phyloP scores from a whole-genome alignment of 306 rosid species.

The Quercus variabilis region DNA sequence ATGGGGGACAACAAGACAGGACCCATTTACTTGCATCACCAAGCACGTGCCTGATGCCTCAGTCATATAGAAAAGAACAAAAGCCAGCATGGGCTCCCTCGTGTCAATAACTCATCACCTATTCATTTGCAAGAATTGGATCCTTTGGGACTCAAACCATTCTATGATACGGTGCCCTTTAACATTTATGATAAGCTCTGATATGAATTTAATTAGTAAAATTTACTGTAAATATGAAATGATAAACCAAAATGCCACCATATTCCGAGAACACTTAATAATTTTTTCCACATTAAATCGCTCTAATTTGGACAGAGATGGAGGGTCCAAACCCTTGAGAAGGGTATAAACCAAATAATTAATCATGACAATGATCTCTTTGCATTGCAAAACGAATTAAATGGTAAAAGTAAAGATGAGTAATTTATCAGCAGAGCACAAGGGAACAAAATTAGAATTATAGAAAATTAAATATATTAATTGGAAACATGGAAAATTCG shows the following conservation, averaged over 20 bases:
- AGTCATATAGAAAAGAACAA: neutral
- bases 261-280: accelerated
- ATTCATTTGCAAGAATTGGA: neutral
- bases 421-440: neutral
- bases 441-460: neutral
- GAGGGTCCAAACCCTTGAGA: neutral
- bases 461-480: neutral
- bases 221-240: accelerated
- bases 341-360: neutral
- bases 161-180: too few relatives aligned
- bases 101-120: neutral
- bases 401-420: neutral
- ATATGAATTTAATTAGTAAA: too few relatives aligned
- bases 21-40: neutral
- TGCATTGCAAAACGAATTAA: too few relatives aligned
- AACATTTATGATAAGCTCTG: accelerated
- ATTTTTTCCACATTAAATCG: too few relatives aligned
- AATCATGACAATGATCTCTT: neutral
- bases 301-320: neutral
- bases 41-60: neutral
- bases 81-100: neutral
- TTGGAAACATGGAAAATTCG: neutral
- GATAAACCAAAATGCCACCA: too few relatives aligned
- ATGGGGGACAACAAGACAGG: neutral
- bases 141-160: too few relatives aligned